Evolutionary conservation across 768 basidiomycete species (phyloP), one percentile per base, ranked within the genome.

Genomic region (Paxillus ammoniavirescens): DNA sequence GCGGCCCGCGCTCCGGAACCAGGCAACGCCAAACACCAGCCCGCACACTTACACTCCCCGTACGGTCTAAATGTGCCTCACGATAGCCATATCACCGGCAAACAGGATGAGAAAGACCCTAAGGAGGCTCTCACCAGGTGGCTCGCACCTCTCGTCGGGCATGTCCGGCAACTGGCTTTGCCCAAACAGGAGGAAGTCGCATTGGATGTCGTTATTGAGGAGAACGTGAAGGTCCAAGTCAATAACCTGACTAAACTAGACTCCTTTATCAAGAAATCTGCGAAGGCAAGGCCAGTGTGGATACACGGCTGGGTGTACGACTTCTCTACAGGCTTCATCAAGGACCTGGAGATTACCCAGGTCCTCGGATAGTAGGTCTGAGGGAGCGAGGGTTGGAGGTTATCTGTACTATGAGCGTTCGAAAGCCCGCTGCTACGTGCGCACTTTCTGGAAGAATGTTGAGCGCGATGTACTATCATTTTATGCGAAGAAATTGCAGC

Each of bases 281-380:
- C 58, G 1, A 38, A 50, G 35, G 50, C 26, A 4, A 26, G 73
- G 64, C 72, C 80, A 9, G 74, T 86, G 15, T 76, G 72, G 71
- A 77, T 89, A 31, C 87, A 90, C 57, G 87, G 87, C 36, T 88
- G 82, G 86, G 80, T 90, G 14, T 87, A 87, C 61, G 80, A 87
- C 40, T 71, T 89, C 57, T 74, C 74, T 40, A 77, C 71, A 36
- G 89, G 88, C 7, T 70, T 72, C 50, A 64, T 90, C 61, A 74
- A 70, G 63, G 86, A 89, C 60, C 67, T 91, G 55, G 64, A 73
- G 5, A 62, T 87, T 47, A 73, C 81, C 23, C 65, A 62, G 37
- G 77, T 77, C 9, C 75, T 62, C 23, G 49, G 49, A 10, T 35
- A 35, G 13, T 26, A 26, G 26, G 26, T 26, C 35, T 5, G 12